Percentiles rank a stretch among this genome's conserved stretches.
These are phyloP conservation scores for Lachancea lanzarotensis DNA, from an alignment of 805 yeast species.

Conservation along the genomic window DNA sequence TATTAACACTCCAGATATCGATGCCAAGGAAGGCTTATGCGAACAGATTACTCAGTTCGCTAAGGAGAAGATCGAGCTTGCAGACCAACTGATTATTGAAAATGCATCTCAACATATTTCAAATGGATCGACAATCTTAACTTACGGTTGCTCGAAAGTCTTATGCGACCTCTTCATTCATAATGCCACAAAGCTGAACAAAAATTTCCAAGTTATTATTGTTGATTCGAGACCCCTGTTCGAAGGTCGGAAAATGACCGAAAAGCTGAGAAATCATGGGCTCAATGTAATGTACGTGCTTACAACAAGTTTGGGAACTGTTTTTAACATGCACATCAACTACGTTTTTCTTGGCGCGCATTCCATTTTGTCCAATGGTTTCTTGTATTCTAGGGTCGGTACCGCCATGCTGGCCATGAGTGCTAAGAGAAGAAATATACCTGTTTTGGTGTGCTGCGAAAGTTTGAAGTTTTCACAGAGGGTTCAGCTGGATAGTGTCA, in stretches of 20 bases:
- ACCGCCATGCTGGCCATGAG: conserved; percentile 90
- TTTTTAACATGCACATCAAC: conserved; percentile 73
- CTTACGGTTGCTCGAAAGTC: conserved; percentile 85
- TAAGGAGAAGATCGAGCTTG: conserved; percentile 74
- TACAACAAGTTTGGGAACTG: conserved; percentile 71
- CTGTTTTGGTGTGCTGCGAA: conserved; percentile 94
- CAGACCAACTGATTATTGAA: conserved; percentile 76
- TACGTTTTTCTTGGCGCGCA: conserved; percentile 94
- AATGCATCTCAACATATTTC: conserved; percentile 71
- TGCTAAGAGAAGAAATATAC: conserved; percentile 80
- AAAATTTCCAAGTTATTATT: conserved; percentile 73
- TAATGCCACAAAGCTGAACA: conserved; percentile 53
- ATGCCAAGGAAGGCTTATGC: conserved; percentile 59
- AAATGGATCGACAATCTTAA: conserved; percentile 71
- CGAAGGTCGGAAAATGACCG: conserved; percentile 80
- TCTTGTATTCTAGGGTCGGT: conserved; percentile 88
- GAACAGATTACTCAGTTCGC: conserved; percentile 74
- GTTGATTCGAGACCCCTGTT: conserved; percentile 92
- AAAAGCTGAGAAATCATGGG: conserved; percentile 53
- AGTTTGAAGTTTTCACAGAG: conserved; percentile 89
- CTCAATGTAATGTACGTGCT: conserved; percentile 70
- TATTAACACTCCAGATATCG: conserved; percentile 50
- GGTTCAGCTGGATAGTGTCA: conserved; percentile 93
- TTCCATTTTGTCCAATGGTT: conserved; percentile 92
- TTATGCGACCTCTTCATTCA: conserved; percentile 65